A percentile compares a stretch with the other conserved stretches of the same genome.
Conservation (phyloP, 2,329 filamentous ascomycete genomes). For the Stromatinia cepivora region DNA sequence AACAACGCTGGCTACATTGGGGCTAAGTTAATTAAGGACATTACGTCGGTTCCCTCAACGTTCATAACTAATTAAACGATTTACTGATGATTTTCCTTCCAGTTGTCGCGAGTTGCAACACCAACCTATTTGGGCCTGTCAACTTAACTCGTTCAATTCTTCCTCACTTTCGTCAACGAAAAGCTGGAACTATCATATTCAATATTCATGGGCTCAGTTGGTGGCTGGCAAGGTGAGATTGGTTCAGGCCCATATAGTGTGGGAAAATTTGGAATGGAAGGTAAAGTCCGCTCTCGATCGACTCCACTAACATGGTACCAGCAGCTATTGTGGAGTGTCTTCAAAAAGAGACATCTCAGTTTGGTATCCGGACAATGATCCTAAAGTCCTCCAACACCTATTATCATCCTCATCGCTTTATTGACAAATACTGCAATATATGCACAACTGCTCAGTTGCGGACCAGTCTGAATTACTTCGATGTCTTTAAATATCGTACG, state of each 20-base stretch:
- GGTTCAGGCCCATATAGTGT: slow-evolving; percentile 24
- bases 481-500: no score
- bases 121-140: slow-evolving; percentile 55
- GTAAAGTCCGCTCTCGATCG: slow-evolving; percentile 6
- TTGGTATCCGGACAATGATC: slow-evolving; percentile 28
- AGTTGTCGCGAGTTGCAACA: slow-evolving; percentile 45
- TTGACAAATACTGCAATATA: no score
- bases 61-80: neutral
- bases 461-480: no score
- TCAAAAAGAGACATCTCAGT: slow-evolving; percentile 23
- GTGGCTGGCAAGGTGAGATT: slow-evolving; percentile 25
- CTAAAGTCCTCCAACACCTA: slow-evolving; percentile 33
- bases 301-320: neutral
- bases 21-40: slow-evolving; percentile 37
- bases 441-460: no score
- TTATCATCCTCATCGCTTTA: no score
- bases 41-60: slow-evolving; percentile 27
- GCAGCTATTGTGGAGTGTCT: slow-evolving; percentile 27
- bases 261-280: slow-evolving; percentile 30
- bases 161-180: slow-evolving; percentile 47
- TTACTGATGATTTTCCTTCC: neutral
- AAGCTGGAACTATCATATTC: slow-evolving; percentile 41
- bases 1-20: slow-evolving; percentile 42
- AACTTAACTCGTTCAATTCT: slow-evolving; percentile 51
- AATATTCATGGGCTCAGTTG: slow-evolving; percentile 25